Evolutionary conservation across 495 filamentous ascomycete species (phyloP), one percentile per base, ranked within the genome.

Genomic region (Cercophora newfieldiana): DNA sequence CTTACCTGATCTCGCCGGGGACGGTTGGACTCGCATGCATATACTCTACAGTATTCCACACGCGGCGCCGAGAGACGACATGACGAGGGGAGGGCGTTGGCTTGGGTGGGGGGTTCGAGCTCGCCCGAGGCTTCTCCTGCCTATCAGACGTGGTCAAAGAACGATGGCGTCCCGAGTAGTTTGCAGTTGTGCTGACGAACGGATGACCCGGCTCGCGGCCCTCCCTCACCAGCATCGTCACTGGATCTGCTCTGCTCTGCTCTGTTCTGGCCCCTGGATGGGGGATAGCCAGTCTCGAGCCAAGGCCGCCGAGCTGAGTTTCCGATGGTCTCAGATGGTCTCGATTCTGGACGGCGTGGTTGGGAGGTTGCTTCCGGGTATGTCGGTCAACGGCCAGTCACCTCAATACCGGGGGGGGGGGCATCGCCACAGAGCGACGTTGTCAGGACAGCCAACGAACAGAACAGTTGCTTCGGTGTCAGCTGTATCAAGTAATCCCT

Each of bases 1-100:
- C 50, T 22, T 53, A 53, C 50, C 50, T 26, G 21, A 22, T 53
- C 50, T 53, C 22, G 50, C 21, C 50, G 21, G n/a, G 50, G 24
- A 51, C 50, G 50, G 50, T 53, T 53, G 50, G 50, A 53, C 50
- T 53, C 50, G 50, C 50, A 53, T 53, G 50, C 50, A 53, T 53
- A 44, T 44, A 33, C 18, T 14, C 37, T 2, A 53, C n/a, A n/a
- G n/a, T n/a, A n/a, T n/a, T n/a, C n/a, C n/a, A n/a, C n/a, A n/a
- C n/a, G n/a, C n/a, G n/a, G n/a, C 50, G 3, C 50, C 50, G 50
- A 53, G 50, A 22, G 12, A 53, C 16, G 50, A 53, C 50, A 7
- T 53, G 19, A 26, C n/a, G 50, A 24, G 48, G 48, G 18, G 18
- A 53, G 50, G 3, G 50, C 5, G 50, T 7, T 47, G 6, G 21